Percentiles rank a stretch among this genome's conserved stretches.
Conservation (phyloP, 1,139 yeast genomes). For the Geotrichum bryndzae region DNA sequence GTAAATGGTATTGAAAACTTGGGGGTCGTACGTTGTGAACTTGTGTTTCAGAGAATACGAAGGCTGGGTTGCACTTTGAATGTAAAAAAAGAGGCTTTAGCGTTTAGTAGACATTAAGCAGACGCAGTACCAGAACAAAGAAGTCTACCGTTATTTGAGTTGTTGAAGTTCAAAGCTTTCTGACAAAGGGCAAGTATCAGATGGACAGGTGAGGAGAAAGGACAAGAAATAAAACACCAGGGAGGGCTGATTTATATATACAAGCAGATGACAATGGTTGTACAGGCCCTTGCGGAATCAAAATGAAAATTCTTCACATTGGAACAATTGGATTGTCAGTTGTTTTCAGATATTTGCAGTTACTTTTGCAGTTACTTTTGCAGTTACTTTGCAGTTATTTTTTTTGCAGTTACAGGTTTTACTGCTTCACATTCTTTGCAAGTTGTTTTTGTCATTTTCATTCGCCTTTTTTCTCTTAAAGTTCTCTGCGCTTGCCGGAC, state of each 20-base stretch:
- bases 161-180: not conserved
- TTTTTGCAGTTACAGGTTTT: too few species aligned
- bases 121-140: not conserved
- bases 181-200: not conserved
- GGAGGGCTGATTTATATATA: too few species aligned
- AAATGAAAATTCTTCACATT: not conserved
- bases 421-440: not conserved
- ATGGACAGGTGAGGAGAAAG: not conserved
- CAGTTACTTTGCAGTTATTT: not conserved
- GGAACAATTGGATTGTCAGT: not conserved
- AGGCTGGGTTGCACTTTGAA: not conserved
- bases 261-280: too few species aligned
- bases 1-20: too few species aligned
- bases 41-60: not conserved
- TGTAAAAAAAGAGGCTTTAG: too few species aligned
- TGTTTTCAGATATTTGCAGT: too few species aligned
- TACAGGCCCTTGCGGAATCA: not conserved
- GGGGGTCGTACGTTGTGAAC: not conserved
- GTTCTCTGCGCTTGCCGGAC: not conserved
- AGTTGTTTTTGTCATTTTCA: not conserved
- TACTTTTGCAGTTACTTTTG: too few species aligned
- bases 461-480: too few species aligned
- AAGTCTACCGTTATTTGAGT: not conserved
- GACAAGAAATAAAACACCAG: not conserved
- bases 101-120: not conserved